Evolutionary conservation across 1,284 basidiomycete genomes (phyloP).

Genomic region (Bjerkandera adusta): DNA sequence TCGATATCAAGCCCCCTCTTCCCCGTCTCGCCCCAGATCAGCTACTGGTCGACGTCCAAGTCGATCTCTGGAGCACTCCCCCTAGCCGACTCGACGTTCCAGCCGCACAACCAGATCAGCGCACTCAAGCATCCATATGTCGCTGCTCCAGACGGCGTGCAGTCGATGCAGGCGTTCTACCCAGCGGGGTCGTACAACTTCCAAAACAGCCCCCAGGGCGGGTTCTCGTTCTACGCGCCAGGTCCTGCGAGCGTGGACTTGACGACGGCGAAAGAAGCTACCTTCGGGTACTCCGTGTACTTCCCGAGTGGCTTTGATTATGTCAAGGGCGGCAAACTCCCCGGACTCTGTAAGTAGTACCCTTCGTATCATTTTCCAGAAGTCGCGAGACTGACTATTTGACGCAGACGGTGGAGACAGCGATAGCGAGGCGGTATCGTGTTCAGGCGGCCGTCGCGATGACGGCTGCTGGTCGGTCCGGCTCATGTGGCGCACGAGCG

Average conservation of each 20-base stretch:
- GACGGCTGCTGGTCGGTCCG: conserved; percentile 39
- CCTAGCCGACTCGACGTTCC: conserved; percentile 37
- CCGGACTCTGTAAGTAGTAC: conserved; percentile 47
- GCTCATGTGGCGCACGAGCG: conserved; percentile 39
- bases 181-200: conserved; percentile 59
- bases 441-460: conserved; percentile 35
- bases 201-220: conserved; percentile 48
- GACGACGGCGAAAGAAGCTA: conserved; percentile 41
- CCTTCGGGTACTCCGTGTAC: conserved; percentile 52
- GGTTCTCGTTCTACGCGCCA: conserved; percentile 59
- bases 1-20: conserved; percentile 32
- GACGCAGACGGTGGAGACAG: conserved; percentile 19
- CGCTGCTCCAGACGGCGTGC: conserved; percentile 44
- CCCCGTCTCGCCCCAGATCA: conserved; percentile 34
- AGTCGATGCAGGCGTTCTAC: conserved; percentile 50
- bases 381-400: neutral
- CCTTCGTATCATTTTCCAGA: neutral
- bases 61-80: conserved; percentile 30
- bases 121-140: conserved; percentile 38
- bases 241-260: conserved; percentile 41
- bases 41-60: conserved; percentile 42
- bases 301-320: conserved; percentile 52
- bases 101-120: conserved; percentile 25
- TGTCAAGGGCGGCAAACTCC: conserved; percentile 49
- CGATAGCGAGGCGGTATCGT: conserved; percentile 21